These are phyloP conservation scores for Zalaria obscura DNA, from an alignment of 2,329 filamentous ascomycete species.

Conservation along the genomic window DNA sequence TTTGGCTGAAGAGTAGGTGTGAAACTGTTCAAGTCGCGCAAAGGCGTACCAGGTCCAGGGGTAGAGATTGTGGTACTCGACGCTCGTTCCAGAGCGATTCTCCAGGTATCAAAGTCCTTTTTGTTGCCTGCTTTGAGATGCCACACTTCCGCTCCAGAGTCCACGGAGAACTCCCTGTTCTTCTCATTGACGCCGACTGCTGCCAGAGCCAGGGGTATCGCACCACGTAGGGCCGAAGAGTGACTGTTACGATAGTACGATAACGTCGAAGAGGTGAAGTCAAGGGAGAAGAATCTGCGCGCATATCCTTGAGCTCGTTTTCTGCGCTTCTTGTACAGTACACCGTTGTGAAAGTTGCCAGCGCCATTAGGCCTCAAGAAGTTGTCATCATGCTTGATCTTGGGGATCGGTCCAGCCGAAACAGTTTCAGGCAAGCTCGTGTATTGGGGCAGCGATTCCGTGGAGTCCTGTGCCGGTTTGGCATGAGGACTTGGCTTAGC, in stretches of 20 bases:
- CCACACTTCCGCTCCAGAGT: constrained; percentile 95
- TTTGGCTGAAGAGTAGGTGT: constrained; percentile 9
- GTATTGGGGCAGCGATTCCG: constrained; percentile 33
- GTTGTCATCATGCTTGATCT: neutral
- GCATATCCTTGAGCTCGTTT: constrained; percentile 93
- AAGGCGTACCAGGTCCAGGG: constrained; percentile 4
- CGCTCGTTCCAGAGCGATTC: constrained; percentile 68
- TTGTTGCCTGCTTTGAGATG: constrained; percentile 72
- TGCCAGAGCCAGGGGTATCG: constrained; percentile 81
- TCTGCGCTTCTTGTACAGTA: constrained; percentile 75
- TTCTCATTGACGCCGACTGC: constrained; percentile 83
- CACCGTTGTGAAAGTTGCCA: constrained; percentile 62
- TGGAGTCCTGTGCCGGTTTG: constrained; percentile 31
- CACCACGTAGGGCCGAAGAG: constrained; percentile 79
- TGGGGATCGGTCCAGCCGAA: constrained; percentile 8
- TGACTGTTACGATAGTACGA: constrained; percentile 95
- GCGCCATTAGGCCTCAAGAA: constrained; percentile 5
- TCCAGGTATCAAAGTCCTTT: constrained; percentile 82
- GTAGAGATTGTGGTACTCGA: constrained; percentile 36
- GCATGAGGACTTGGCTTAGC: constrained; percentile 25
- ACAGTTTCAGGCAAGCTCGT: constrained; percentile 7
- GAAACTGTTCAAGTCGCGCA: neutral
- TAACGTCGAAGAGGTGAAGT: constrained; percentile 84
- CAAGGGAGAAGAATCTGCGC: constrained; percentile 85
- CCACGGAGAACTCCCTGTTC: constrained; percentile 83